These are phyloP conservation scores for Cryptosporidium sp. DNA, from an alignment of 169 alveolate genomes.

Conservation along the genomic window DNA sequence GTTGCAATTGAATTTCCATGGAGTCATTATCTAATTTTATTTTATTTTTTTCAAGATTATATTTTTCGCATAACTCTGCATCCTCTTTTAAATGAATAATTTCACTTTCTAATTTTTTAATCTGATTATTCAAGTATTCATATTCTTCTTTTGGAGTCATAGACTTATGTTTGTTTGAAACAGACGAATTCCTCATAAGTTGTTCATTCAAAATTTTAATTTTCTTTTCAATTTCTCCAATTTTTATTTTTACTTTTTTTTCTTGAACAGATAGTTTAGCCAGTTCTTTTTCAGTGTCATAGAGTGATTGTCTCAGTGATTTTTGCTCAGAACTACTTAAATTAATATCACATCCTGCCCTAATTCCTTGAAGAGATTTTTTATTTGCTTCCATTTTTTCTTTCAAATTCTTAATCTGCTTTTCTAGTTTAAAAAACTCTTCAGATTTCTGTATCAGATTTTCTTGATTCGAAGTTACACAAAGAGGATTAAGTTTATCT, in stretches of 20 bases:
- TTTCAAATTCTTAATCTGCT: slow-evolving; percentile 33
- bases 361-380: slow-evolving; percentile 36
- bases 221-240: slow-evolving; percentile 71
- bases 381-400: slow-evolving; percentile 22
- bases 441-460: slow-evolving; percentile 69
- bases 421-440: slow-evolving; percentile 61
- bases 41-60: slow-evolving; percentile 46
- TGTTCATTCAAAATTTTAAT: slow-evolving; percentile 6
- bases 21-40: slow-evolving; percentile 59
- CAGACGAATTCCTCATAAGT: slow-evolving; percentile 42
- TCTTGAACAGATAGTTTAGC: slow-evolving; percentile 63
- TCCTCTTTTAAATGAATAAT: slow-evolving; percentile 62
- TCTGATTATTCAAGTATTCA: slow-evolving; percentile 53
- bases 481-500: background rate
- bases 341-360: slow-evolving; percentile 65
- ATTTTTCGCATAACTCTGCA: slow-evolving; percentile 66
- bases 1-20: slow-evolving; percentile 53
- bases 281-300: slow-evolving; percentile 76
- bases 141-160: slow-evolving; percentile 25
- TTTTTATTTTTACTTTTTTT: slow-evolving; percentile 59
- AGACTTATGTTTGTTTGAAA: slow-evolving; percentile 43
- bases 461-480: slow-evolving; percentile 76
- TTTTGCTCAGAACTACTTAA: slow-evolving; percentile 70
- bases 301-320: slow-evolving; percentile 68
- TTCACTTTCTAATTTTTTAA: slow-evolving; percentile 73